Evolutionary conservation across 2,329 filamentous ascomycete species (phyloP), one percentile per base, ranked within the genome.

Genomic region (Onygenales sp.): DNA sequence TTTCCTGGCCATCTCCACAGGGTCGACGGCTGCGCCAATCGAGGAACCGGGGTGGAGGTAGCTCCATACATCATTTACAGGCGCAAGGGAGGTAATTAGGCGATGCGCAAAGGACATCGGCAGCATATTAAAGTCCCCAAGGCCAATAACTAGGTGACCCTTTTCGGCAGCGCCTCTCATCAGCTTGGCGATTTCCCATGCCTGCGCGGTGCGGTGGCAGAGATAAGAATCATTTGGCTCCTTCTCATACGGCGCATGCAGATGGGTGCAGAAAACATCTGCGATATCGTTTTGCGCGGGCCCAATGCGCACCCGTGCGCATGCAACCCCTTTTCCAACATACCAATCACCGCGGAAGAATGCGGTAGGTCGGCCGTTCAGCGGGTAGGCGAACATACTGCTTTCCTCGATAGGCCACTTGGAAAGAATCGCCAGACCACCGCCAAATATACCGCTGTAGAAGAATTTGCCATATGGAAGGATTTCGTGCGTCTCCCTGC

Each of bases 71-170:
- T 98, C 93, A 44, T 79, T 80, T 32, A 95, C 85, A 11, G 85
- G 85, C 8, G 85, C 83, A 64, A 90, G 85, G 3, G 84, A 82
- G 54, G 86, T 87, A 60, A 98, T 85, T 58, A 97, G 77, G 52
- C 84, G 81, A 72, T 97, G 88, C 34, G 87, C 85, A 57, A 95
- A 81, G 31, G 88, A 94, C 42, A 86, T 71, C 0, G 93, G 93
- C n/a, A 89, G 76, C 86, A 95, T 95, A 72, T 97, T 97, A 74
- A 97, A 96, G 73, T 97, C 93, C 31, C 93, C 93, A 52, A 95
- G 74, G 5, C 85, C 91, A 43, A 97, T 75, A 50, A 91, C 90
- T 33, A 97, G 77, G 66, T 92, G 87, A 6, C 90, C 89, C 11
- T 86, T 78, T 60, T 90, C 86, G 1, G 84, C 80, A 44, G 92